These are phyloP conservation scores for Colletotrichum paranaense DNA, from an alignment of 2,329 filamentous ascomycete species.

Conservation along the genomic window DNA sequence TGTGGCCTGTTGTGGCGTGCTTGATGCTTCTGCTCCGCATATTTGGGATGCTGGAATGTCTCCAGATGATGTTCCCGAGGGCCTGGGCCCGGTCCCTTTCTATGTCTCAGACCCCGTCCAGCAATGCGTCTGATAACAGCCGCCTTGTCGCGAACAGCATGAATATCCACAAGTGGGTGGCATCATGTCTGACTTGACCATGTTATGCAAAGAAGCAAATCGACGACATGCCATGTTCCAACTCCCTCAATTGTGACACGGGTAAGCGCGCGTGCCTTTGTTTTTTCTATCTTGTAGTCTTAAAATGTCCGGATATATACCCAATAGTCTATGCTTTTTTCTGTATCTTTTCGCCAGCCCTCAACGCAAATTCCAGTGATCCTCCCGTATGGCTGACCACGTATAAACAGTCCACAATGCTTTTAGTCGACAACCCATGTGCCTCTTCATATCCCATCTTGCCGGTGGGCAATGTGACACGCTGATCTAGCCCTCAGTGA, in stretches of 20 bases:
- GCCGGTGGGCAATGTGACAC: not conserved
- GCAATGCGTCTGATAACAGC: constrained; percentile 1
- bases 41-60: not conserved
- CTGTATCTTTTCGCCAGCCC: constrained; percentile 11
- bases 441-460: not conserved
- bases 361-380: constrained; percentile 18
- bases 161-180: not conserved
- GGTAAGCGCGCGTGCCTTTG: not conserved
- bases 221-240: not conserved
- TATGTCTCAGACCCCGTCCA: not conserved
- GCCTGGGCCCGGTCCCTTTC: not conserved
- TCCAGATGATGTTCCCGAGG: not conserved
- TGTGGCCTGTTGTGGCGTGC: not conserved
- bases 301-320: constrained; percentile 18
- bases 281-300: constrained; percentile 21
- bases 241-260: constrained; percentile 2
- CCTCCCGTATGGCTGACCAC: constrained; percentile 15
- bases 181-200: not conserved
- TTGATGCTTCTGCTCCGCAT: not conserved
- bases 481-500: constrained; percentile 49
- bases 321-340: constrained; percentile 27
- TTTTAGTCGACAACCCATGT: constrained; percentile 9
- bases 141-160: not conserved
- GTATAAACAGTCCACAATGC: constrained; percentile 16
- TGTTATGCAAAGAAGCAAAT: not conserved